phyloP scores from a whole-genome alignment of 2,329 filamentous ascomycete species.

The Claviceps fusiformis region DNA sequence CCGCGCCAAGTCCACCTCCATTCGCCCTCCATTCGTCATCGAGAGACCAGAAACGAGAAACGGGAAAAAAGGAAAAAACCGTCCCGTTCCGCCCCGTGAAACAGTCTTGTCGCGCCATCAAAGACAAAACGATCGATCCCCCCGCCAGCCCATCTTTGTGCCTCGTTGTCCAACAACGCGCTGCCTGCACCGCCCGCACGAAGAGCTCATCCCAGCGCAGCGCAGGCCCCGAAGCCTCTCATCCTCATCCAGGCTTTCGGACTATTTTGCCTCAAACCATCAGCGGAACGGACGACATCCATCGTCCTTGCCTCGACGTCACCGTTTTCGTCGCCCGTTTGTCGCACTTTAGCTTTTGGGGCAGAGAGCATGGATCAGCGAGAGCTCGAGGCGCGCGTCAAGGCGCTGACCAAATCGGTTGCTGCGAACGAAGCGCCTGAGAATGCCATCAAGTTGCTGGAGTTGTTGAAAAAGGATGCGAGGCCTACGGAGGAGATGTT shows the following conservation, averaged over 20 bases:
- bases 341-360: neutral
- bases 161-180: no score
- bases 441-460: constrained; percentile 60
- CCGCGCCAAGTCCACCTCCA: neutral
- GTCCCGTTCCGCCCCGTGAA: neutral
- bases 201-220: no score
- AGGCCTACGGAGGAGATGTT: constrained; percentile 80
- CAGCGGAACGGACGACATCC: no score
- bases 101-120: neutral
- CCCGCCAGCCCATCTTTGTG: neutral
- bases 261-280: neutral
- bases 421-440: constrained; percentile 59
- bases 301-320: no score
- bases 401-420: constrained; percentile 68
- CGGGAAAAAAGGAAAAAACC: neutral
- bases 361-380: constrained; percentile 55
- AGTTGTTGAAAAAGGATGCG: constrained; percentile 66
- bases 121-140: neutral
- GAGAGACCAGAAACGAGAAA: neutral
- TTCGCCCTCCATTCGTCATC: neutral
- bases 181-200: no score
- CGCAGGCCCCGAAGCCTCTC: neutral
- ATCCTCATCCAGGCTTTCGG: neutral
- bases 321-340: no score
- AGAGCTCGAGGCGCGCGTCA: constrained; percentile 64